A percentile compares a stretch with the other conserved stretches of the same genome.
phyloP scores from a whole-genome alignment of 2,329 filamentous ascomycete species.

The Furcasterigmium sp. region DNA sequence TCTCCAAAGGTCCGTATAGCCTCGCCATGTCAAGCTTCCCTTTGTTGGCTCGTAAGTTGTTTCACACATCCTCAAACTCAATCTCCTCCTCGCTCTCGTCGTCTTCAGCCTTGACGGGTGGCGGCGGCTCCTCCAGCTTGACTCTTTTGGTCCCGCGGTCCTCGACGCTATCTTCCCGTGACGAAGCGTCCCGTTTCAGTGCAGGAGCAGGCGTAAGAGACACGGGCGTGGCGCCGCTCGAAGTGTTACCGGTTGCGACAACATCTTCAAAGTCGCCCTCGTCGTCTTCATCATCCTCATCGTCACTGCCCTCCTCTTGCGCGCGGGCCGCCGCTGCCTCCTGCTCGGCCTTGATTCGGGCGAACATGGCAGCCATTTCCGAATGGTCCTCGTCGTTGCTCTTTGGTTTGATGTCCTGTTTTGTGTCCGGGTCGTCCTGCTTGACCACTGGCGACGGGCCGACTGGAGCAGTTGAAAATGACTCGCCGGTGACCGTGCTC shows the following conservation, averaged over 20 bases:
- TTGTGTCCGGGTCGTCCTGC: slow-evolving; percentile 40
- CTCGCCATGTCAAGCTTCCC: no score
- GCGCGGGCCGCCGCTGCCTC: slow-evolving; percentile 33
- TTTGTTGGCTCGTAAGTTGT: neutral
- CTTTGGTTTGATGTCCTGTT: slow-evolving; percentile 34
- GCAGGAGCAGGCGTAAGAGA: slow-evolving; percentile 17
- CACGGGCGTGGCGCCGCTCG: slow-evolving; percentile 24
- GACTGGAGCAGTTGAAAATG: slow-evolving; percentile 41
- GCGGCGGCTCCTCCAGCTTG: slow-evolving; percentile 48
- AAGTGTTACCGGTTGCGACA: slow-evolving; percentile 28
- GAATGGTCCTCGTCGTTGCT: slow-evolving; percentile 47
- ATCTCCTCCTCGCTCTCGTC: slow-evolving; percentile 47
- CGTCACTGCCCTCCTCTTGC: slow-evolving; percentile 18
- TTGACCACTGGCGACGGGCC: slow-evolving; percentile 22
- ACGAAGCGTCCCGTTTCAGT: slow-evolving; percentile 28
- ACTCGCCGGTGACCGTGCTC: slow-evolving; percentile 61
- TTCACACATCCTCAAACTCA: slow-evolving; percentile 54
- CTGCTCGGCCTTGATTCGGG: slow-evolving; percentile 58
- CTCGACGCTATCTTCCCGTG: slow-evolving; percentile 26
- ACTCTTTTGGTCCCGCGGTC: slow-evolving; percentile 52
- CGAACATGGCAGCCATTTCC: slow-evolving; percentile 63
- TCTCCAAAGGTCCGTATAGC: no score
- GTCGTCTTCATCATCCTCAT: slow-evolving; percentile 32
- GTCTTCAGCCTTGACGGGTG: slow-evolving; percentile 29
- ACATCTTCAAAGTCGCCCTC: slow-evolving; percentile 47